Conservation (phyloP, 345 rosid genomes). For the Schrenkiella parvula region DNA sequence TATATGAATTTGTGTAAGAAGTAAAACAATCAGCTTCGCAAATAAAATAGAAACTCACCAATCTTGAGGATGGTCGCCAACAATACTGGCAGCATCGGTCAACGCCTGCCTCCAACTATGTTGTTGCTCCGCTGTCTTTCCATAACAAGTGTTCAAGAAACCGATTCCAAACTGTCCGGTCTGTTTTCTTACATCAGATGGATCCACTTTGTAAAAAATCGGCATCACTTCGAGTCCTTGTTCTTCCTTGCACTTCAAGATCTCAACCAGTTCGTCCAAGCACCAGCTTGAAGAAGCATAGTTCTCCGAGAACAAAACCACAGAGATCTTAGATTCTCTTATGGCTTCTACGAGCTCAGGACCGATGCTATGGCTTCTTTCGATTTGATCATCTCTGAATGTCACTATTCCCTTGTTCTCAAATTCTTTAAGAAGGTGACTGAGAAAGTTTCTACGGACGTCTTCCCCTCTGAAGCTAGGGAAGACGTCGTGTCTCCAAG, state of each 20-base stretch:
- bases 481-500: neutral
- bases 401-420: neutral
- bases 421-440: neutral
- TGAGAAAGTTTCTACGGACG: neutral
- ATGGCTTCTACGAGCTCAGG: neutral
- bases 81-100: neutral
- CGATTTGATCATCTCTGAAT: neutral
- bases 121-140: neutral
- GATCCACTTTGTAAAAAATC: neutral
- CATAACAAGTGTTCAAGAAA: neutral
- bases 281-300: neutral
- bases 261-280: neutral
- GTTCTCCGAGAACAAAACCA: neutral
- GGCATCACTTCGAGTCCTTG: neutral
- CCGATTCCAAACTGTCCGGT: neutral
- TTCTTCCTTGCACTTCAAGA: neutral
- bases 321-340: neutral
- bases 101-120: neutral
- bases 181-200: neutral
- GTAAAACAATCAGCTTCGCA: neutral
- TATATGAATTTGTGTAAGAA: neutral
- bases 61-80: neutral
- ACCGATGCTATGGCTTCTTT: neutral
- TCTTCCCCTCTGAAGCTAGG: neutral
- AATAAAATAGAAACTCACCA: neutral